phyloP scores from a whole-genome alignment of 768 basidiomycete species.

The Chalciporus pseudorubinellus region DNA sequence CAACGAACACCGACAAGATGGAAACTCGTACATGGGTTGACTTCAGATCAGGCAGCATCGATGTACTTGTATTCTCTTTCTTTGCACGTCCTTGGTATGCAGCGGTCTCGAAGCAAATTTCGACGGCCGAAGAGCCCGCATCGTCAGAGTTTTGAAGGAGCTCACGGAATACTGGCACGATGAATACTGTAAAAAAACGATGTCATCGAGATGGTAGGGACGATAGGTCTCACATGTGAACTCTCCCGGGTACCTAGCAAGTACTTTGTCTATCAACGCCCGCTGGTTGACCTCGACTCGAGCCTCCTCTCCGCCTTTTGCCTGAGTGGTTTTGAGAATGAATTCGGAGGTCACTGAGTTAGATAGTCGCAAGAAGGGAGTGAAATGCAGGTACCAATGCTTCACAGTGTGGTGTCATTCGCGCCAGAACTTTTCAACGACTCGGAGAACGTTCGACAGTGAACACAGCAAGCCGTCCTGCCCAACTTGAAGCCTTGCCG shows the following conservation, averaged over 20 bases:
- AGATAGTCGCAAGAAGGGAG: neutral
- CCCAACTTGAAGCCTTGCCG: too few relatives aligned
- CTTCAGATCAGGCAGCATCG: slow-evolving; percentile 58
- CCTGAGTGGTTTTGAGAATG: slow-evolving; percentile 31
- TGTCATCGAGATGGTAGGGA: neutral
- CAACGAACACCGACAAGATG: slow-evolving; percentile 12
- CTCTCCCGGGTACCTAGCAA: slow-evolving; percentile 92
- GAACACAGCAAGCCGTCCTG: too few relatives aligned
- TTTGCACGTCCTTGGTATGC: slow-evolving; percentile 33
- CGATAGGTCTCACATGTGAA: slow-evolving; percentile 55
- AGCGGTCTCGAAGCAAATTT: slow-evolving; percentile 75
- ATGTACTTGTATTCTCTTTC: slow-evolving; percentile 1
- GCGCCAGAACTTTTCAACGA: neutral
- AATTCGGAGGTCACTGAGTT: neutral
- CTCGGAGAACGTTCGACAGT: too few relatives aligned
- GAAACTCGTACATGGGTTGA: slow-evolving; percentile 43
- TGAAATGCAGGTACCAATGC: neutral
- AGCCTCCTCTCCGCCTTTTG: slow-evolving; percentile 50
- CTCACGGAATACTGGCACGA: slow-evolving; percentile 58
- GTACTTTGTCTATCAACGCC: slow-evolving; percentile 89
- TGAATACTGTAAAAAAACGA: neutral
- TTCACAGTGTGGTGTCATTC: neutral
- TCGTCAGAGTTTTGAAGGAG: slow-evolving; percentile 95
- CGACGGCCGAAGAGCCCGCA: slow-evolving; percentile 66
- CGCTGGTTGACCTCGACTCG: slow-evolving; percentile 88